Base-by-base conservation (phyloP, 1,139 yeast genomes). In the Groenewaldozyma auringiensis region DNA sequence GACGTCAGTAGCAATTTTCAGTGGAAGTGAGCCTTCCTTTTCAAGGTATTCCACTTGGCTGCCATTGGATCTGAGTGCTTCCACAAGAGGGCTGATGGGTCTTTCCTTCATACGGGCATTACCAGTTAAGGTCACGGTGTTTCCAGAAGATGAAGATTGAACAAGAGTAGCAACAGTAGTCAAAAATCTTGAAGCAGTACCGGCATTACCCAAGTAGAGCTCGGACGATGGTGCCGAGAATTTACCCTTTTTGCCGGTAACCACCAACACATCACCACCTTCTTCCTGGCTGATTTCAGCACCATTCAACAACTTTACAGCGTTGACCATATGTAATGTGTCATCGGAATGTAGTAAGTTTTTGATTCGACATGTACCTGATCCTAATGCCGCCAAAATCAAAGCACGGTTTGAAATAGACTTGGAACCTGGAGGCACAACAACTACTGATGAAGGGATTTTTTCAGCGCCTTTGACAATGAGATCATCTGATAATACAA, bases 91-190 rank as follows among this genome's bases (percentile, higher is more conserved):
- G 25, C 96, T 97, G 58, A 87, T 87, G 27, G 99, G 99, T 60
- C 99, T 78, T 64, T 89, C 94, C 67, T 92, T 95, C 98, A 92
- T 92, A 66, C 99, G 79, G 38, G 87, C 82, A 63, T 92, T 92
- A 57, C 99, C 99, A 3, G 97, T 92, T 53, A 94, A 73, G 11
- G 79, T 67, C 36, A 88, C 80, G 48, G 70, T 63, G 39, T 70
- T 67, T 3, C 66, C 61, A 8, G 62, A 60, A n/a, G 69, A 63
- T 2, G 79, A 62, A 2, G 60, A 50, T 45, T 73, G 69, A 4
- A 86, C 95, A 47, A 92, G 71, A 18, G 96, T 76, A 13, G 95
- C 96, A 33, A 92, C 89, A 1, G 96, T 79, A 2, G 97, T 86
- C 59, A 92, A 74, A 64, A 92, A 94, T 58, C 99, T 77, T 6